These are phyloP conservation scores for Cyberlindnera xylosilytica DNA, from an alignment of 805 yeast species.

Conservation along the genomic window DNA sequence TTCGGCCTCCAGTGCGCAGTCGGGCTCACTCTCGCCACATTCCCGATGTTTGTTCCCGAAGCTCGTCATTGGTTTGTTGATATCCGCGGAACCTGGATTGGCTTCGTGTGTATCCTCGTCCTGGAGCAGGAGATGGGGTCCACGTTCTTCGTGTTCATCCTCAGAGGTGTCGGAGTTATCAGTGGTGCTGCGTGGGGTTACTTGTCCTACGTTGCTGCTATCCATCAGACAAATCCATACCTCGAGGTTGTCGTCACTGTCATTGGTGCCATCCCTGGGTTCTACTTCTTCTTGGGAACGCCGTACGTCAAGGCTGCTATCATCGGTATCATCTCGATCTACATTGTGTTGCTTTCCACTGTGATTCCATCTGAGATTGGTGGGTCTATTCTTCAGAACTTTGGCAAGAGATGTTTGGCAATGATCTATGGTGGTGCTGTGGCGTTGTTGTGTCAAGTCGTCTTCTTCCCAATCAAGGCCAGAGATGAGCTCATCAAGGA, in stretches of 20 bases:
- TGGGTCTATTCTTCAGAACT: constrained; percentile 41
- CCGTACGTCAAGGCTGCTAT: constrained; percentile 51
- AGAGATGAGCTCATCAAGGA: constrained; percentile 42
- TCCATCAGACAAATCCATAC: constrained; percentile 37
- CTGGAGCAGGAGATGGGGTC: constrained; percentile 51
- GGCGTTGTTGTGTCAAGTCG: constrained; percentile 43
- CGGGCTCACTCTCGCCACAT: constrained; percentile 44
- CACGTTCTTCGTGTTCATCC: constrained; percentile 44
- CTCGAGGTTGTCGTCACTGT: constrained; percentile 40
- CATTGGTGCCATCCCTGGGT: constrained; percentile 45
- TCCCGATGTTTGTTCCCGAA: constrained; percentile 48
- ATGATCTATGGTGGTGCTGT: constrained; percentile 48
- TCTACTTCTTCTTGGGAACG: constrained; percentile 41
- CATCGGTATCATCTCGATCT: constrained; percentile 44
- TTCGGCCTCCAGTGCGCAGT: constrained; percentile 45
- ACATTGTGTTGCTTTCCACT: constrained; percentile 45
- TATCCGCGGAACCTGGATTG: constrained; percentile 50
- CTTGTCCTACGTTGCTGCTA: constrained; percentile 43
- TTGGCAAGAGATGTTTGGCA: constrained; percentile 48
- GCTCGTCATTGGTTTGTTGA: constrained; percentile 46
- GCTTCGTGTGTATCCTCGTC: constrained; percentile 48
- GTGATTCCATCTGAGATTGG: constrained; percentile 35
- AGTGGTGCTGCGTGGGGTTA: constrained; percentile 50
- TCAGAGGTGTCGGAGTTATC: constrained; percentile 45
- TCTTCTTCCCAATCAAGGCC: constrained; percentile 46